phyloP scores from a whole-genome alignment of 805 yeast genomes.

The Metschnikowia aberdeeniae region DNA sequence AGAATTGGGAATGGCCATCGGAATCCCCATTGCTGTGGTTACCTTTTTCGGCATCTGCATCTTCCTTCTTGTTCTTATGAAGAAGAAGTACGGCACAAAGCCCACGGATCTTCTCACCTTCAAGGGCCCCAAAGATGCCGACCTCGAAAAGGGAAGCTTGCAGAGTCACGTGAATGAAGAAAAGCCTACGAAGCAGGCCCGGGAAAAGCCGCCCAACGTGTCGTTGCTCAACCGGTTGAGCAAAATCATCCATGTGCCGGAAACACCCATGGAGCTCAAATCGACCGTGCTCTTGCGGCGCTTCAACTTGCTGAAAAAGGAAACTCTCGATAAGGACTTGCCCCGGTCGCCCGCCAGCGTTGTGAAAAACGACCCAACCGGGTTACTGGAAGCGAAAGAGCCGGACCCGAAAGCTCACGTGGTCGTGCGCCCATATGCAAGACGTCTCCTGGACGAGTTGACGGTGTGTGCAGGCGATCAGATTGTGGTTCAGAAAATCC shows the following conservation, averaged over 20 bases:
- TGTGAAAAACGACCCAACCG: conserved; percentile 1
- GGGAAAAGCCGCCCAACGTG: neutral
- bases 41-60: conserved; percentile 19
- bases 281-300: conserved; percentile 33
- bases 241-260: conserved; percentile 21
- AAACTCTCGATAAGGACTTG: conserved; percentile 9
- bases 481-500: conserved; percentile 22
- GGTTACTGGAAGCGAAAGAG: neutral
- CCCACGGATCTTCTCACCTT: conserved; percentile 9
- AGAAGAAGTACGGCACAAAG: conserved; percentile 9
- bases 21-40: conserved; percentile 29
- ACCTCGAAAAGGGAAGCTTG: neutral
- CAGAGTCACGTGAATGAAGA: neutral
- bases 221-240: conserved; percentile 20
- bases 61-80: conserved; percentile 9
- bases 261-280: conserved; percentile 17
- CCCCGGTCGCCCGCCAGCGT: conserved; percentile 20
- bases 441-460: conserved; percentile 32
- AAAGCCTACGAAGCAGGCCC: neutral
- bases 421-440: conserved; percentile 26
- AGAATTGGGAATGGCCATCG: conserved; percentile 30
- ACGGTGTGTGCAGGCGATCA: conserved; percentile 28
- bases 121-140: neutral
- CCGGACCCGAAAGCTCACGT: conserved; percentile 6
- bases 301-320: conserved; percentile 25